A percentile compares a stretch with the other conserved stretches of the same genome.
phyloP scores from a whole-genome alignment of 768 basidiomycete genomes.

The Auriscalpium microsporum region DNA sequence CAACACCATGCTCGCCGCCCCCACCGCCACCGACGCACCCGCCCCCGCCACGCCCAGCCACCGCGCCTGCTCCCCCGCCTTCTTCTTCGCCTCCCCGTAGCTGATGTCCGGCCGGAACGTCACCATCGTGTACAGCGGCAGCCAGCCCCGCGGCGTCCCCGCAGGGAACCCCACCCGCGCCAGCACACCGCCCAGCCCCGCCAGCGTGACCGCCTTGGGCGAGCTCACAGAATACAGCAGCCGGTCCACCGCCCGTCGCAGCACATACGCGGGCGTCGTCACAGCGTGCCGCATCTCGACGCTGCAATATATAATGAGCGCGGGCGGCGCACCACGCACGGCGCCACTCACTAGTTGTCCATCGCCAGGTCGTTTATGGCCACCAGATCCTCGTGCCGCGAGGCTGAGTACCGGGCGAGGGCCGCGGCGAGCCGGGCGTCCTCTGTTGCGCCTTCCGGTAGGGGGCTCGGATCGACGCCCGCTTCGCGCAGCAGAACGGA shows the following conservation, averaged over 20 bases:
- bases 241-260: conserved; percentile 76
- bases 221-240: conserved; percentile 57
- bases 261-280: conserved; percentile 67
- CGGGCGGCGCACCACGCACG: conserved; percentile 9
- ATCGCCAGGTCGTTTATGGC: conserved; percentile 91
- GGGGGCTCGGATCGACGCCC: conserved; percentile 44
- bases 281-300: conserved; percentile 93
- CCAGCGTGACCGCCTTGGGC: conserved; percentile 36
- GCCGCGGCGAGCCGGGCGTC: conserved; percentile 58
- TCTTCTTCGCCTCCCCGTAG: conserved; percentile 72
- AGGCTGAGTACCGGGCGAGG: conserved; percentile 70
- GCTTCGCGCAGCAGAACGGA: conserved; percentile 65
- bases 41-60: conserved; percentile 45
- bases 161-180: conserved; percentile 24
- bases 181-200: conserved; percentile 33
- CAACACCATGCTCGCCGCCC: conserved; percentile 8
- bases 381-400: conserved; percentile 78
- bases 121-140: conserved; percentile 94
- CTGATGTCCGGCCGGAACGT: conserved; percentile 95
- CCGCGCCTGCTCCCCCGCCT: conserved; percentile 59
- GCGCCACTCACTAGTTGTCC: conserved; percentile 83
- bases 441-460: conserved; percentile 28
- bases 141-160: conserved; percentile 65
- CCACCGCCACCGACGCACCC: conserved; percentile 6
- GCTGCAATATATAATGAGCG: conserved; percentile 34